These are phyloP conservation scores for Puya raimondii DNA, from an alignment of 176 grass and related monocot species.

Conservation along the genomic window DNA sequence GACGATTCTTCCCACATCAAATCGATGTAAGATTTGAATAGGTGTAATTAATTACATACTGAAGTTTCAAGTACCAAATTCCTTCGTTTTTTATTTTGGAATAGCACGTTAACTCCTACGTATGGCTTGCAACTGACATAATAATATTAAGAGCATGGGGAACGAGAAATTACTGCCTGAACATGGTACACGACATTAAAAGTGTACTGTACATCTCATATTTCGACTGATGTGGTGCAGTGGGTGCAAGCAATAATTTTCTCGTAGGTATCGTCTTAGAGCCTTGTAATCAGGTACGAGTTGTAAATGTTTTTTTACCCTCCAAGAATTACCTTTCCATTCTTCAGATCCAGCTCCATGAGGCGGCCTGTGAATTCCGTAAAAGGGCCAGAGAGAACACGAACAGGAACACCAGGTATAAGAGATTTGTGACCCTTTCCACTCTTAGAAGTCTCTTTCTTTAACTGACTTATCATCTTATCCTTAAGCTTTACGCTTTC, in stretches of 20 bases:
- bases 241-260: too few species aligned
- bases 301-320: not conserved
- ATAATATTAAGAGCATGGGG: constrained; percentile 7
- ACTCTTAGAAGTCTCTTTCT: constrained; percentile 32
- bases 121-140: constrained; percentile 3
- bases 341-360: constrained; percentile 51
- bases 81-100: not conserved
- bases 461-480: constrained; percentile 32
- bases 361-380: constrained; percentile 59
- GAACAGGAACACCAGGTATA: constrained; percentile 43
- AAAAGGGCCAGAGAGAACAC: constrained; percentile 63
- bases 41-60: too few species aligned
- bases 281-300: not conserved
- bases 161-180: not conserved
- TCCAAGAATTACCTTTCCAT: constrained; percentile 46
- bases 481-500: constrained; percentile 36
- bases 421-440: constrained; percentile 16
- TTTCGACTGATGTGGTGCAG: too few species aligned
- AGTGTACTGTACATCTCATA: too few species aligned
- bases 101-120: not conserved
- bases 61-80: not conserved
- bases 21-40: too few species aligned
- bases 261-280: too few species aligned
- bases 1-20: constrained; percentile 22
- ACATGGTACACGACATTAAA: too few species aligned